Percentiles rank a stretch among this genome's conserved stretches.
These are phyloP conservation scores for Tuber indicum DNA, from an alignment of 495 filamentous ascomycete genomes.

Conservation along the genomic window DNA sequence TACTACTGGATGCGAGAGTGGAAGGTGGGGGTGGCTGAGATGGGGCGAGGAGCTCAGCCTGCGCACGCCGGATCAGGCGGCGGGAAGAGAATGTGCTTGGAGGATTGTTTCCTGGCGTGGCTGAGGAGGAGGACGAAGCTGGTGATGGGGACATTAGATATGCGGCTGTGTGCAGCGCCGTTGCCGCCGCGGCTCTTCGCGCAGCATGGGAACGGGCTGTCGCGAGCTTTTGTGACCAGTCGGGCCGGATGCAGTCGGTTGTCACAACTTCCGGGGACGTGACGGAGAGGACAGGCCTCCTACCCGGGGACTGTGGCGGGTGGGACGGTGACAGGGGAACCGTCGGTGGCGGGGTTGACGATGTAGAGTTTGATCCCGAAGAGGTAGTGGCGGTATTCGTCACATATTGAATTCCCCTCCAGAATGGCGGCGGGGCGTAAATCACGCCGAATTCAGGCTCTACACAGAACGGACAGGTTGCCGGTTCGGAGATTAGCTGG, in stretches of 20 bases:
- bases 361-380: slow-evolving; percentile 48
- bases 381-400: slow-evolving; percentile 47
- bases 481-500: slow-evolving; percentile 77
- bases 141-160: slow-evolving; percentile 71
- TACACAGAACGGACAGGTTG: slow-evolving; percentile 92
- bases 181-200: slow-evolving; percentile 83
- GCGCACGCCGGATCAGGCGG: slow-evolving; percentile 30
- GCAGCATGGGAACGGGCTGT: slow-evolving; percentile 77
- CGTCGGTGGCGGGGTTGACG: slow-evolving; percentile 44
- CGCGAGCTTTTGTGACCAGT: slow-evolving; percentile 86
- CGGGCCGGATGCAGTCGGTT: slow-evolving; percentile 83
- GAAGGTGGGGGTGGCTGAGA: slow-evolving; percentile 12
- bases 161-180: slow-evolving; percentile 88
- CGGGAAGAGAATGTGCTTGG: slow-evolving; percentile 40
- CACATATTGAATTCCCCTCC: slow-evolving; percentile 70
- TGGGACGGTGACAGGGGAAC: slow-evolving; percentile 45
- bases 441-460: slow-evolving; percentile 92
- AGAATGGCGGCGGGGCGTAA: slow-evolving; percentile 81
- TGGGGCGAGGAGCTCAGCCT: slow-evolving; percentile 41
- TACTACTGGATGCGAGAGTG: slow-evolving; percentile 16
- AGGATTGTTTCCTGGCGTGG: slow-evolving; percentile 31
- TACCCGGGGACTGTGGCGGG: slow-evolving; percentile 48
- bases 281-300: slow-evolving; percentile 76
- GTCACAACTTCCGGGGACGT: slow-evolving; percentile 76
- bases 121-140: slow-evolving; percentile 44